A percentile compares a stretch with the other conserved stretches of the same genome.
Conservation (phyloP, 345 rosid species). For the Laguncularia racemosa region DNA sequence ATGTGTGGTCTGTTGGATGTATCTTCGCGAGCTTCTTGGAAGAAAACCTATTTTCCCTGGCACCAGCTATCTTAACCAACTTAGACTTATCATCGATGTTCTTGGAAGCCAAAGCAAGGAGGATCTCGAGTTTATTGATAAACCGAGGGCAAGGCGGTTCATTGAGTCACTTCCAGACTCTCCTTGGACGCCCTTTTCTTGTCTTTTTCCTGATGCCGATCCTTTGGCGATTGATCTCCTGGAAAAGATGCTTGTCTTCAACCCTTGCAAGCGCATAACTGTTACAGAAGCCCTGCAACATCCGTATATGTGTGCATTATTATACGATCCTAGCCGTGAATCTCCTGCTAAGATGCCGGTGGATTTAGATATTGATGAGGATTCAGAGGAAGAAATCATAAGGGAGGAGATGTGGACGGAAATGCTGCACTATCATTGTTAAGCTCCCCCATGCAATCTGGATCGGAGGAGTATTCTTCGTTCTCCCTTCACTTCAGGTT, state of each 20-base stretch:
- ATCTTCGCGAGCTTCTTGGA: slow-evolving; percentile 85
- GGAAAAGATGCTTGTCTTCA: slow-evolving; percentile 77
- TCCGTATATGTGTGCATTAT: slow-evolving; percentile 71
- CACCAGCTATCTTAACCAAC: slow-evolving; percentile 75
- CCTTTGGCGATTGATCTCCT: slow-evolving; percentile 70
- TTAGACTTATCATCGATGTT: slow-evolving; percentile 63
- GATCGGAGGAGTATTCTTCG: slow-evolving; percentile 24
- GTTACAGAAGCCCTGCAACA: slow-evolving; percentile 86
- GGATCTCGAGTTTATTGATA: slow-evolving; percentile 66
- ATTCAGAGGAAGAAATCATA: slow-evolving; percentile 54
- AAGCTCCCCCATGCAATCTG: slow-evolving; percentile 24
- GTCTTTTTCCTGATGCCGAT: slow-evolving; percentile 52
- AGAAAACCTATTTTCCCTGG: slow-evolving; percentile 78
- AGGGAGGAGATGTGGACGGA: slow-evolving; percentile 80
- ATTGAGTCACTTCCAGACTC: slow-evolving; percentile 56
- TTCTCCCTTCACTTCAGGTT: not conserved
- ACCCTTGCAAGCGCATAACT: slow-evolving; percentile 69
- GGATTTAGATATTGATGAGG: slow-evolving; percentile 71
- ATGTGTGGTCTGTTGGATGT: slow-evolving; percentile 90
- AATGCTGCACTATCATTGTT: slow-evolving; percentile 67
- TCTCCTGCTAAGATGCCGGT: too few species aligned
- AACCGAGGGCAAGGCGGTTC: slow-evolving; percentile 59
- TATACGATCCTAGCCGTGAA: slow-evolving; percentile 48
- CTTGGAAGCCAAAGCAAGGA: slow-evolving; percentile 76
- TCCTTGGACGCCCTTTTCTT: slow-evolving; percentile 40